Conservation (phyloP, 176 grass and related monocot genomes). For the Melocanna baccifera region DNA sequence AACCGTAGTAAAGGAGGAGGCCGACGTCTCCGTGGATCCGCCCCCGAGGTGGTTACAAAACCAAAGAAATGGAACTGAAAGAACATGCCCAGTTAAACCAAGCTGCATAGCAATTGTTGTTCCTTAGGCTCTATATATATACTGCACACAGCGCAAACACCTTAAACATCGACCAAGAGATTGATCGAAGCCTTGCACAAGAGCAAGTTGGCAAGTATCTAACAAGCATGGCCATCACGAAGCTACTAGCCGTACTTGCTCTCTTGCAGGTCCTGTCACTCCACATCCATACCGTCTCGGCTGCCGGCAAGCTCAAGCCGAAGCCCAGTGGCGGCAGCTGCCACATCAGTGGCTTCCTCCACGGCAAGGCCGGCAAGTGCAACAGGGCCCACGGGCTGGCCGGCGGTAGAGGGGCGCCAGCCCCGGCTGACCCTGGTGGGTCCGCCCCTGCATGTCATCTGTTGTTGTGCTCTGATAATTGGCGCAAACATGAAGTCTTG, state of each 20-base stretch:
- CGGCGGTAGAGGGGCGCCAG: no score
- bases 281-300: neutral
- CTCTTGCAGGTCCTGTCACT: slow-evolving; percentile 42
- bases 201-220: neutral
- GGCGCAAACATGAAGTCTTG: neutral
- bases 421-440: no score
- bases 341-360: slow-evolving; percentile 19
- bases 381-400: no score
- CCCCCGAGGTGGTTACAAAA: no score
- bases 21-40: no score
- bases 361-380: neutral
- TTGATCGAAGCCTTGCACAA: neutral
- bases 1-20: no score
- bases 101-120: neutral
- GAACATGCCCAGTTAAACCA: neutral
- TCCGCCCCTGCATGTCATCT: neutral
- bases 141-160: no score
- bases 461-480: slow-evolving; percentile 11
- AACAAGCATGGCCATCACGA: slow-evolving; percentile 9
- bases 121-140: slow-evolving; percentile 19
- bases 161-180: neutral
- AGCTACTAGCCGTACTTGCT: slow-evolving; percentile 10
- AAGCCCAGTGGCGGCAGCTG: neutral
- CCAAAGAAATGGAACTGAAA: neutral
- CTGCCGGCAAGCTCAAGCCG: neutral